Percentiles rank a stretch among this genome's conserved stretches.
phyloP scores from a whole-genome alignment of 176 grass and related monocot species.

The Zoysia pacifica region DNA sequence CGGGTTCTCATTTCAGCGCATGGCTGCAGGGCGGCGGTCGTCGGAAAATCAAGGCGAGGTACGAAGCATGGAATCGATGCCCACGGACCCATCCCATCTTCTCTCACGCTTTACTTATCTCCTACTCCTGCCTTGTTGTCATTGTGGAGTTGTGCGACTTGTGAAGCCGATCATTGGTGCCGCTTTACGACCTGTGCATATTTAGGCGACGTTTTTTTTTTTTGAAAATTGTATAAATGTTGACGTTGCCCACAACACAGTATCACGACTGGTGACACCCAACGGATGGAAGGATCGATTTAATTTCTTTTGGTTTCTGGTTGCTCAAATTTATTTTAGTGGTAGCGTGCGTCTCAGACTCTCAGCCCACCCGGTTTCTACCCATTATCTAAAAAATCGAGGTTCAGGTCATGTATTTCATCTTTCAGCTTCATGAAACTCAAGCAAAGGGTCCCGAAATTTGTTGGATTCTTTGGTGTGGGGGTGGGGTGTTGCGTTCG shows the following conservation, averaged over 20 bases:
- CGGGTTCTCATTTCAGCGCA: slow-evolving; percentile 4
- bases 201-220: neutral
- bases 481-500: neutral
- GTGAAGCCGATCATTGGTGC: neutral
- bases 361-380: too few relatives aligned
- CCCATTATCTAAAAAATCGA: too few relatives aligned
- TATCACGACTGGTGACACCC: too few relatives aligned
- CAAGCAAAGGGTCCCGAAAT: too few relatives aligned
- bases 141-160: too few relatives aligned
- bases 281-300: neutral
- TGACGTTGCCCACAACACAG: neutral
- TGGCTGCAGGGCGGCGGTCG: neutral
- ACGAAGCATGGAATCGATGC: slow-evolving; percentile 43
- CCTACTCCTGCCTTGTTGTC: neutral
- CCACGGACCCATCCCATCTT: neutral
- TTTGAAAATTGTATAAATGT: neutral
- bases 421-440: too few relatives aligned
- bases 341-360: neutral
- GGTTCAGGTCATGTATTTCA: too few relatives aligned
- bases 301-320: neutral
- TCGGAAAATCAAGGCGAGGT: neutral
- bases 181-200: neutral
- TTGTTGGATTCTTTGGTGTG: neutral
- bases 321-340: neutral
- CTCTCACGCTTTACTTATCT: neutral